Base-by-base conservation (phyloP, 129 eudicot genomes). In the Scalesia atractyloides region DNA sequence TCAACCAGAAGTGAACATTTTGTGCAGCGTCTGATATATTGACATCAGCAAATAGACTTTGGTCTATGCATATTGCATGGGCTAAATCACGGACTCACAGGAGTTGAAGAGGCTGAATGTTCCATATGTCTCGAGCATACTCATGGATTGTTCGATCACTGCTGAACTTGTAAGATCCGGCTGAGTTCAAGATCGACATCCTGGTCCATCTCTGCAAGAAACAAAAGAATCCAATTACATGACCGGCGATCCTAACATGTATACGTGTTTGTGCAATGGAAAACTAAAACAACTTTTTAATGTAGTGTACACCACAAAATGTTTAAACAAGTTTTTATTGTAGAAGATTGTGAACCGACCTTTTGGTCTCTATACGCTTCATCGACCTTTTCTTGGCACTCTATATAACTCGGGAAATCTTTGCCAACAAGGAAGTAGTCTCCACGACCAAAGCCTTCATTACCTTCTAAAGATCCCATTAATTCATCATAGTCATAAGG, bases 351-450 rank as follows among this genome's bases (percentile, higher is more conserved):
- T 65, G 67, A 68, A 78, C 86, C 85, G 60, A 93, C 98, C 85
- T 82, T 87, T 66, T 89, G 98, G 76, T 93, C 95, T 72, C 81
- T 70, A 81, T 93, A 93, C 11, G 98, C 96, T 77, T 85, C 82
- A 19, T 93, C 95, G 41, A 93, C 96, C 79, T 85, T 83, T 41
- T 93, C 96, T 77, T 89, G 98, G 88, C 98, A 89, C 73, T 93
- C 95, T 33, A 87, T 82, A 76, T 93, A 93, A 67, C 96, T 87
- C 2, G 98, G 98, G 74, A 93, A 93, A 84, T 93, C 98, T 84
- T 93, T 84, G 46, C 96, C 98, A 52, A 89, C 96, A 44, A 93
- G 98, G 72, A 93, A 93, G 76, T 93, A 93, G 79, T 93, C 98
- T 47, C 72, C 98, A 63, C 86, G 89, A 36, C 98, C 98, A 63